Evolutionary conservation across 225 moss, liverwort and hornwort genomes (phyloP).

Genomic region (Sphagnum contortum): DNA sequence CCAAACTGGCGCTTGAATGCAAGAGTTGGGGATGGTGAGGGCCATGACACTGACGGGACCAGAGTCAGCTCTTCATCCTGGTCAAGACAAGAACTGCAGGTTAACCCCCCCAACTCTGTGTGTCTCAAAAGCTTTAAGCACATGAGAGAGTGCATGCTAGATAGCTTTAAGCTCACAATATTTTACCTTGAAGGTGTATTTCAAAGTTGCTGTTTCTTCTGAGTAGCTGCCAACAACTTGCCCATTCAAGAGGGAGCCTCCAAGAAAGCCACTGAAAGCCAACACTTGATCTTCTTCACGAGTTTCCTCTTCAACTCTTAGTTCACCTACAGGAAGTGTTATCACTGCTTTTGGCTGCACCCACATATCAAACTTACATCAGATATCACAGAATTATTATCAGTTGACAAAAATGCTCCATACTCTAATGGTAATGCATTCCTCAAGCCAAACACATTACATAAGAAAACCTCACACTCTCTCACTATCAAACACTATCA

Average conservation of each 20-base stretch:
- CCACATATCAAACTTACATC: background rate
- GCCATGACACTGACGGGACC: slow-evolving; percentile 68
- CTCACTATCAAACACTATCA: too few species aligned
- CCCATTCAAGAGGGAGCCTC: slow-evolving; percentile 58
- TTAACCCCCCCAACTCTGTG: background rate
- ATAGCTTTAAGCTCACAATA: background rate
- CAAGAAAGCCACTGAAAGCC: slow-evolving; percentile 66
- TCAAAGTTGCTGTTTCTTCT: slow-evolving; percentile 62
- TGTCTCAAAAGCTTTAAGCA: background rate
- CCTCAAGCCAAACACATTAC: too few species aligned
- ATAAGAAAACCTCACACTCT: too few species aligned
- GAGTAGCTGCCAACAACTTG: slow-evolving; percentile 66
- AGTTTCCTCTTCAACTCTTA: slow-evolving; percentile 71
- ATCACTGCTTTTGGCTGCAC: slow-evolving; percentile 70
- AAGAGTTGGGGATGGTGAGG: slow-evolving; percentile 45
- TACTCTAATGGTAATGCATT: too few species aligned
- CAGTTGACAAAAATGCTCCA: too few species aligned
- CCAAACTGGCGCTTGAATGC: slow-evolving; percentile 81
- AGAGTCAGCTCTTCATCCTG: slow-evolving; percentile 93
- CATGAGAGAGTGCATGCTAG: background rate
- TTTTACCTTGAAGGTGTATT: slow-evolving; percentile 78
- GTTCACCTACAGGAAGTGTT: slow-evolving; percentile 66
- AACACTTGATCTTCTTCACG: slow-evolving; percentile 68
- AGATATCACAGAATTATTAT: background rate
- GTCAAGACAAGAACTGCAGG: background rate